These are phyloP conservation scores for Talaromyces pinophilus DNA, from an alignment of 2,329 filamentous ascomycete genomes.

Conservation along the genomic window DNA sequence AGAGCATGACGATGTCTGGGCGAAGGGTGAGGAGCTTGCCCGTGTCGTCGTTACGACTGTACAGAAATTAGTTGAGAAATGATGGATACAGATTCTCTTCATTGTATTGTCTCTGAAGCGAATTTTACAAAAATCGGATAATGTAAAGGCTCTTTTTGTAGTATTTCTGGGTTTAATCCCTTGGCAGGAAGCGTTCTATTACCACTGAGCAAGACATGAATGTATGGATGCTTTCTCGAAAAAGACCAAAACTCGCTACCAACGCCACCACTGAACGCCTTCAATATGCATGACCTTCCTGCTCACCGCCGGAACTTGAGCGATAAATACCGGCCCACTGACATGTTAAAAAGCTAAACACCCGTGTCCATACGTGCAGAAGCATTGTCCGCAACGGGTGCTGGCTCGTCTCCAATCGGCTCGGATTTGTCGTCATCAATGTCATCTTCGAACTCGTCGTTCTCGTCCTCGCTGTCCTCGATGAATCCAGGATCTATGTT, in stretches of 20 bases:
- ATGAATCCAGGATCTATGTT: conserved; percentile 75
- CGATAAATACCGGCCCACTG: background rate
- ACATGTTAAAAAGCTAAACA: conserved; percentile 23
- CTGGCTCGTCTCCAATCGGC: conserved; percentile 29
- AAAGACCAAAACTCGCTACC: conserved; percentile 15
- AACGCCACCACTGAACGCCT: conserved; percentile 22
- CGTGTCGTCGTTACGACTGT: conserved; percentile 38
- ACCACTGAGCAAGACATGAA: conserved; percentile 14
- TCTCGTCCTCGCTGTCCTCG: conserved; percentile 66
- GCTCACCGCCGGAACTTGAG: background rate
- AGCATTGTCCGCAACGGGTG: conserved; percentile 33
- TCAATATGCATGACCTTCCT: conserved; percentile 18
- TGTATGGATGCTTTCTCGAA: conserved; percentile 10
- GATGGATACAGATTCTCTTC: background rate
- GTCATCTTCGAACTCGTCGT: conserved; percentile 52
- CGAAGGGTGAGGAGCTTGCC: conserved; percentile 43
- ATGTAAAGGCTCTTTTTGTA: background rate
- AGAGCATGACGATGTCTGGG: conserved; percentile 47
- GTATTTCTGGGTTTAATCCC: background rate
- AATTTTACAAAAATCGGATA: background rate
- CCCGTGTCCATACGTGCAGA: conserved; percentile 43
- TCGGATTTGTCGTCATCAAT: conserved; percentile 23
- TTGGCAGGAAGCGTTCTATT: conserved; percentile 18
- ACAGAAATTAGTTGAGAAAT: conserved; percentile 27
- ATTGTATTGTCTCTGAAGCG: background rate